A percentile compares a stretch with the other conserved stretches of the same genome.
These are phyloP conservation scores for Sporisorium sorghi DNA, from an alignment of 1,284 basidiomycete species.

Conservation along the genomic window DNA sequence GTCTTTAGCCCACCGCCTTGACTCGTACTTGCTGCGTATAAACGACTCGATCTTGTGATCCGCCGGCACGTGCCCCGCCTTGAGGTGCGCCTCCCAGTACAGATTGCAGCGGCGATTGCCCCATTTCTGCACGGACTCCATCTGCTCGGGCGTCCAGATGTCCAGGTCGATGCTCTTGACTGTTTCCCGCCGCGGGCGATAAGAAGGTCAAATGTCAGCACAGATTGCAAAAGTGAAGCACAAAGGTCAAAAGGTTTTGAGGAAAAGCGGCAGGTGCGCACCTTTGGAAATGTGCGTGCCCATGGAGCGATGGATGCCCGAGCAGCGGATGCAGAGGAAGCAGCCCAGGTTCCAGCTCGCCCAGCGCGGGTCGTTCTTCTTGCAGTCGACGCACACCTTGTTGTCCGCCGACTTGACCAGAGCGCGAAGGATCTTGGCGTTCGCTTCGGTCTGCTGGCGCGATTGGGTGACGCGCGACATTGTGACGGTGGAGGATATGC, in stretches of 20 bases:
- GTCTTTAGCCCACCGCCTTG: conserved; percentile 89
- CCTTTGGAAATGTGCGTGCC: conserved; percentile 79
- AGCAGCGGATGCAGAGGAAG: conserved; percentile 95
- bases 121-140: conserved; percentile 84
- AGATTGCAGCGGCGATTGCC: conserved; percentile 90
- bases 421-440: conserved; percentile 61
- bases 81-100: conserved; percentile 97
- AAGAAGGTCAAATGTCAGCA: background rate
- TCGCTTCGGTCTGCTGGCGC: conserved; percentile 66
- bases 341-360: conserved; percentile 97
- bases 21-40: conserved; percentile 96
- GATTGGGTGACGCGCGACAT: conserved; percentile 63
- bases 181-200: conserved; percentile 38
- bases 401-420: conserved; percentile 79
- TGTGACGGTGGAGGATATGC: background rate
- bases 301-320: conserved; percentile 97
- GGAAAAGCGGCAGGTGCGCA: background rate
- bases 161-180: conserved; percentile 98
- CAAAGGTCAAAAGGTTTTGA: no score
- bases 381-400: conserved; percentile 78
- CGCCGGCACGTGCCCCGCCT: conserved; percentile 88
- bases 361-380: conserved; percentile 84
- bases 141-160: conserved; percentile 97
- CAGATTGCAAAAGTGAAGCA: background rate
- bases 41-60: conserved; percentile 99